Evolutionary conservation across 2,329 filamentous ascomycete species (phyloP).

Genomic region (Nemania diffusa): DNA sequence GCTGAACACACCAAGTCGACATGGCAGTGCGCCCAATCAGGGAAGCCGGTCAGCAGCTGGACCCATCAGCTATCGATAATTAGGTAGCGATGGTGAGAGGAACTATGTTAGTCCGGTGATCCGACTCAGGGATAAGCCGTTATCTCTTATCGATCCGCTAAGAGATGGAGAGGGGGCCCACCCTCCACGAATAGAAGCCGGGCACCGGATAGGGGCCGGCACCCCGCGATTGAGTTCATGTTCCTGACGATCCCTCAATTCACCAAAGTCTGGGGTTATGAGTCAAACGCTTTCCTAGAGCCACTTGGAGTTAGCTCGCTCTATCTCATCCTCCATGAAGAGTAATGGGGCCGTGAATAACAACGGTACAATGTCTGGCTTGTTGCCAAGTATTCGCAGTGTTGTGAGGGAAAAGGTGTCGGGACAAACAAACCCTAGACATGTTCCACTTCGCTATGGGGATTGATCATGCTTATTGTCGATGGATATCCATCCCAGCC

Average conservation of each 20-base stretch:
- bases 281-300: background rate
- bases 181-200: background rate
- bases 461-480: background rate
- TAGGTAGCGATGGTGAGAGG: background rate
- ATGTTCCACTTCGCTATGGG: slow-evolving; percentile 4
- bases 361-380: background rate
- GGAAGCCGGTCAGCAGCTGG: slow-evolving; percentile 13
- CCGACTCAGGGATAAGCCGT: background rate
- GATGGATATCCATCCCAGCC: background rate
- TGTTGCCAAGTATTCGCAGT: background rate
- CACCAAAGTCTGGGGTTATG: background rate
- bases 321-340: background rate
- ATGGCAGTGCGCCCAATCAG: slow-evolving; percentile 30
- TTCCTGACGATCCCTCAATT: slow-evolving; percentile 15
- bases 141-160: slow-evolving; percentile 21
- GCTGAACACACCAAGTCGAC: slow-evolving; percentile 21
- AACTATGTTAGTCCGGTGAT: slow-evolving; percentile 28
- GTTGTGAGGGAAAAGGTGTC: background rate
- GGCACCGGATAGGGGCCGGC: background rate
- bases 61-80: slow-evolving; percentile 28
- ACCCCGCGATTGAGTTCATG: slow-evolving; percentile 3
- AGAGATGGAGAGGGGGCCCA: background rate
- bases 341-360: background rate
- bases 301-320: background rate
- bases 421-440: background rate